Percentiles rank a stretch among this genome's conserved stretches.
phyloP scores from a whole-genome alignment of 116 monocot species.

The Dioscorea cayenensis region DNA sequence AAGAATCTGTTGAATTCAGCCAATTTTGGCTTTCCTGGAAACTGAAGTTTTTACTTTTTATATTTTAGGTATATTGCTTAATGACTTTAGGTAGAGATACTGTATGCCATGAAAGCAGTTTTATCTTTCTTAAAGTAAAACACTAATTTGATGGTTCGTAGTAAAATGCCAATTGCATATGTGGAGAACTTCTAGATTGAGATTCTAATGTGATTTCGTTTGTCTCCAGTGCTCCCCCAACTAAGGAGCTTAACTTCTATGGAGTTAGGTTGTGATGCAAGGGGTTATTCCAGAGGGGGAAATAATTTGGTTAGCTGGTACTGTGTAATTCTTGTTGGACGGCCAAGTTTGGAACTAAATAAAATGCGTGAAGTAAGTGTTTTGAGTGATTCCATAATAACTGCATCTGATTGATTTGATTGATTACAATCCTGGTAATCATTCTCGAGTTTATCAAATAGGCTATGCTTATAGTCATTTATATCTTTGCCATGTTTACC shows the following conservation, averaged over 20 bases:
- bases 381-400: not conserved
- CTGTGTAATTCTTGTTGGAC: slow-evolving; percentile 94
- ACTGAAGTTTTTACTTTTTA: too few relatives aligned
- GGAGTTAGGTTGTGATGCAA: slow-evolving; percentile 96
- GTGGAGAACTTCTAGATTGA: not conserved
- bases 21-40: too few relatives aligned
- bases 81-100: too few relatives aligned
- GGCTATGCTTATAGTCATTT: not conserved
- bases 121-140: too few relatives aligned
- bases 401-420: not conserved
- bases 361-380: slow-evolving; percentile 82
- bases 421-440: not conserved
- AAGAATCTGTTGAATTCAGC: not conserved
- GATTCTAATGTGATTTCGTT: slow-evolving; percentile 2
- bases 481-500: not conserved
- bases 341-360: slow-evolving; percentile 55
- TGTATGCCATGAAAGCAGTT: too few relatives aligned
- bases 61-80: too few relatives aligned
- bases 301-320: slow-evolving; percentile 68
- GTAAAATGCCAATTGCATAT: not conserved
- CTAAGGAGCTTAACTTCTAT: slow-evolving; percentile 78
- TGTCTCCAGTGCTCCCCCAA: slow-evolving; percentile 72
- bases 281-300: slow-evolving; percentile 84
- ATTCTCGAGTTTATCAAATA: not conserved
- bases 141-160: not conserved